These are phyloP conservation scores for Saccharomycopsis sp. DNA, from an alignment of 805 yeast genomes.

Conservation along the genomic window DNA sequence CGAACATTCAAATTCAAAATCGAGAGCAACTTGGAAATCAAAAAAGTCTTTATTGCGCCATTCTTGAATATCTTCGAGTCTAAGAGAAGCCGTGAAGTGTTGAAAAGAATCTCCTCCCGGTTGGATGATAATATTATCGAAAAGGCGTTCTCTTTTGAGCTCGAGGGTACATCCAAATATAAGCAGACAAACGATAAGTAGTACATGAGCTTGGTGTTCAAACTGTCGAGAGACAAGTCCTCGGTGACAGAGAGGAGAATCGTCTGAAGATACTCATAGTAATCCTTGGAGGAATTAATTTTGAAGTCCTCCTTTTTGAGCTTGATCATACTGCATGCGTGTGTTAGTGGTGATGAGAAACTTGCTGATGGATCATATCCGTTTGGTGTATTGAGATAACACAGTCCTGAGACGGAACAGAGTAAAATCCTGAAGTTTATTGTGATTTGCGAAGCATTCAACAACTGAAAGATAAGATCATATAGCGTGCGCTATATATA, in stretches of 20 bases:
- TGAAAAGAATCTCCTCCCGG: constrained; percentile 18
- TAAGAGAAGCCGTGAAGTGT: constrained; percentile 7
- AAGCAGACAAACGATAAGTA: constrained; percentile 16
- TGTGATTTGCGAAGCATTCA: no score
- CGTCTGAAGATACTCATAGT: constrained; percentile 11
- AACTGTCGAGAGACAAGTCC: constrained; percentile 11
- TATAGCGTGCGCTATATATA: no score
- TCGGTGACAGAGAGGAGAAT: constrained; percentile 10
- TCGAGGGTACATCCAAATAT: constrained; percentile 15
- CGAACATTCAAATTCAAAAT: constrained; percentile 19
- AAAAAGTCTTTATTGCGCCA: constrained; percentile 6
- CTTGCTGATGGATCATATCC: not conserved
- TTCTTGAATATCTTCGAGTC: constrained; percentile 12
- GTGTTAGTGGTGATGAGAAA: not conserved
- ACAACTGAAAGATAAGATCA: no score
- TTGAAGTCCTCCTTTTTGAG: constrained; percentile 12
- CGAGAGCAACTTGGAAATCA: constrained; percentile 16
- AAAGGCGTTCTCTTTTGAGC: constrained; percentile 7
- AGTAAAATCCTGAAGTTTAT: no score
- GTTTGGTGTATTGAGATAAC: no score
- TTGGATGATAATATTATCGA: constrained; percentile 16
- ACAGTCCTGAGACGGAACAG: no score
- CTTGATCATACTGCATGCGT: constrained; percentile 2
- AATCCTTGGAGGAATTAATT: constrained; percentile 14
- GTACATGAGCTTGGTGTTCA: constrained; percentile 13